phyloP scores from a whole-genome alignment of 306 rosid genomes.

The Cicer yamashitae region DNA sequence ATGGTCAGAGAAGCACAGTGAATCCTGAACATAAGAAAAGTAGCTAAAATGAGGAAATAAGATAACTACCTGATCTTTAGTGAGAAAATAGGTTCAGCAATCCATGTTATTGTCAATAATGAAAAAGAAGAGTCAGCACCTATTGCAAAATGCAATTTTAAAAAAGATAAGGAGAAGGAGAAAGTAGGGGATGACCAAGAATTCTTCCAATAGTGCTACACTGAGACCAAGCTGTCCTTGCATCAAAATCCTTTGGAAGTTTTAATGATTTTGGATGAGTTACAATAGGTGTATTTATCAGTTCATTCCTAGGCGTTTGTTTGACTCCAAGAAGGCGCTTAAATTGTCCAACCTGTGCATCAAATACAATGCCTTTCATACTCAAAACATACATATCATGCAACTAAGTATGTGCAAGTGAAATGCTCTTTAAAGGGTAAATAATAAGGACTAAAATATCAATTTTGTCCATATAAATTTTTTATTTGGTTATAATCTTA shows the following conservation, averaged over 20 bases:
- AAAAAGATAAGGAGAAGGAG: conserved; percentile 19
- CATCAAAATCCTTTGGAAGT: conserved; percentile 78
- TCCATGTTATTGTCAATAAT: conserved; percentile 22
- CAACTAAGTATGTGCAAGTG: conserved; percentile 21
- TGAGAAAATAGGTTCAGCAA: conserved; percentile 52
- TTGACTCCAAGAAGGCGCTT: conserved; percentile 90
- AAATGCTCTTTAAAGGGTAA: conserved; percentile 26
- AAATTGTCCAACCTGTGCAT: conserved; percentile 77
- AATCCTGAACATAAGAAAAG: conserved; percentile 19
- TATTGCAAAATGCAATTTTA: conserved; percentile 22
- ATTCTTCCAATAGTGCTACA: conserved; percentile 82
- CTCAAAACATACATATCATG: conserved; percentile 5
- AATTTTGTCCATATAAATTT: not conserved
- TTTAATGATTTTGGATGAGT: conserved; percentile 71
- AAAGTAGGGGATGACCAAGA: conserved; percentile 59
- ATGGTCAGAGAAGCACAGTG: conserved; percentile 5
- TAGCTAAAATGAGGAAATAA: not conserved
- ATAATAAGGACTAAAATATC: not conserved
- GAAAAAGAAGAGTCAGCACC: conserved; percentile 53
- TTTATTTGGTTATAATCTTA: no score
- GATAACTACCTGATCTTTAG: conserved; percentile 82
- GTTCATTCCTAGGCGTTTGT: conserved; percentile 57
- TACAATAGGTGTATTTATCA: conserved; percentile 53
- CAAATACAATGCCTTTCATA: conserved; percentile 35
- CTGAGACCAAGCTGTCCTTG: conserved; percentile 88